Evolutionary conservation across 148 eudicot species (phyloP).

Genomic region (Fagopyrum esculentum): DNA sequence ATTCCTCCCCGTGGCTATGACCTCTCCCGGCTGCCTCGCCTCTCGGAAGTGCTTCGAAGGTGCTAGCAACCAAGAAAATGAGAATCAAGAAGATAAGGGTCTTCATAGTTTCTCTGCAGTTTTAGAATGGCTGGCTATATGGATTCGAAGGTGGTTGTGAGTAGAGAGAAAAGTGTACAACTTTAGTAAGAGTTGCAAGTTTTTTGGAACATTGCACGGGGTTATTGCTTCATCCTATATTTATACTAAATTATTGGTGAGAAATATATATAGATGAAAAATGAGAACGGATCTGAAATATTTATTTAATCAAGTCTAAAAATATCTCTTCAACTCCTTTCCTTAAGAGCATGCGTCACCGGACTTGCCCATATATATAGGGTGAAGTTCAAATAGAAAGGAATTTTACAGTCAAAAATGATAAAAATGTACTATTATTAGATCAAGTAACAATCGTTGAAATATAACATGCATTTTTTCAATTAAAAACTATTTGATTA

Average conservation of each 20-base stretch:
- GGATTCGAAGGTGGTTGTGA: not conserved
- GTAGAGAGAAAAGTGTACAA: not conserved
- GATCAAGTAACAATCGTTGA: too few species aligned
- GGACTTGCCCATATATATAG: too few species aligned
- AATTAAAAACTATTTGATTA: too few species aligned
- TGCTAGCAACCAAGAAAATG: not conserved
- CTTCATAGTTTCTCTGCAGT: not conserved
- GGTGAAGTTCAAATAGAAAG: too few species aligned
- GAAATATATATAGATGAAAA: too few species aligned
- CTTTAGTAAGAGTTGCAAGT: too few species aligned
- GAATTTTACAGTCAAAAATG: too few species aligned
- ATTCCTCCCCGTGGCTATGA: not conserved
- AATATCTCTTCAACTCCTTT: too few species aligned
- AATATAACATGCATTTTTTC: too few species aligned
- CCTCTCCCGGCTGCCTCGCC: not conserved
- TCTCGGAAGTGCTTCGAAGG: not conserved
- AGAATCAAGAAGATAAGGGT: slow-evolving; percentile 3
- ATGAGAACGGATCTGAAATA: not conserved
- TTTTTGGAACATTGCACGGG: not conserved
- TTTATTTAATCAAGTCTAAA: too few species aligned
- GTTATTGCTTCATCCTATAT: not conserved
- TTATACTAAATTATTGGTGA: not conserved
- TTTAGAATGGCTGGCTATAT: not conserved
- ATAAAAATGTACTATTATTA: too few species aligned
- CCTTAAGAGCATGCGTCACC: too few species aligned